These are phyloP conservation scores for Cydonia oblonga DNA, from an alignment of 331 rosid species.

Conservation along the genomic window DNA sequence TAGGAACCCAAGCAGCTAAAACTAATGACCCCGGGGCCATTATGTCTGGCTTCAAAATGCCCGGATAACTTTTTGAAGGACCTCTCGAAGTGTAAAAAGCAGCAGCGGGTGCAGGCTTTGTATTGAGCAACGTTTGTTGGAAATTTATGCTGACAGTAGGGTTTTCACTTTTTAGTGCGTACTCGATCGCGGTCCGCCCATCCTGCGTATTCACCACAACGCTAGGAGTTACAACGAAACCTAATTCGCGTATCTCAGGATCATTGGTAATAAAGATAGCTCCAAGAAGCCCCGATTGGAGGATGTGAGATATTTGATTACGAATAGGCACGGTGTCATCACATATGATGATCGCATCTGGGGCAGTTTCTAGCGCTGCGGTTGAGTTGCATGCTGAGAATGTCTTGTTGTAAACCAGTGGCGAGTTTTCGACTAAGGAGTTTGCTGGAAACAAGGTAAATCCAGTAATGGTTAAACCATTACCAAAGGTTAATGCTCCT, in stretches of 20 bases:
- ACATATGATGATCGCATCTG: constrained; percentile 21
- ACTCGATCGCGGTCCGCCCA: constrained; percentile 11
- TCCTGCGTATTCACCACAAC: constrained; percentile 23
- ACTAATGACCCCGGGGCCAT: constrained; percentile 39
- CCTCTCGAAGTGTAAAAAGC: constrained; percentile 51
- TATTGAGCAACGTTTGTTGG: constrained; percentile 29
- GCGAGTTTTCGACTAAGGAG: constrained; percentile 10
- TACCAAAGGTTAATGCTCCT: constrained; percentile 23
- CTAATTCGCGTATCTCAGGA: constrained; percentile 13
- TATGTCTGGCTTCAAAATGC: constrained; percentile 35
- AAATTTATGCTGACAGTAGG: constrained; percentile 26
- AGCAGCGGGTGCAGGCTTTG: constrained; percentile 35
- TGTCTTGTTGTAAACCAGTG: constrained; percentile 19
- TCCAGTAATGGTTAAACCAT: constrained; percentile 25
- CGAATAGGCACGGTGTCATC: background rate
- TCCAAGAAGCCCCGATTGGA: constrained; percentile 5
- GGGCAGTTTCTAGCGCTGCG: background rate
- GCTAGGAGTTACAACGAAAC: constrained; percentile 15
- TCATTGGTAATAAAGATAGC: constrained; percentile 35
- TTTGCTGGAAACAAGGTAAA: constrained; percentile 37
- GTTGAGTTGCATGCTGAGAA: constrained; percentile 33
- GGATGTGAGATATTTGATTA: background rate
- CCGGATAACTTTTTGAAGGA: constrained; percentile 28
- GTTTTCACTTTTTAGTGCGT: background rate
- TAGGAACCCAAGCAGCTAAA: constrained; percentile 38